Conservation (phyloP, 768 basidiomycete genomes). For the Rhizopogon vesiculosus region DNA sequence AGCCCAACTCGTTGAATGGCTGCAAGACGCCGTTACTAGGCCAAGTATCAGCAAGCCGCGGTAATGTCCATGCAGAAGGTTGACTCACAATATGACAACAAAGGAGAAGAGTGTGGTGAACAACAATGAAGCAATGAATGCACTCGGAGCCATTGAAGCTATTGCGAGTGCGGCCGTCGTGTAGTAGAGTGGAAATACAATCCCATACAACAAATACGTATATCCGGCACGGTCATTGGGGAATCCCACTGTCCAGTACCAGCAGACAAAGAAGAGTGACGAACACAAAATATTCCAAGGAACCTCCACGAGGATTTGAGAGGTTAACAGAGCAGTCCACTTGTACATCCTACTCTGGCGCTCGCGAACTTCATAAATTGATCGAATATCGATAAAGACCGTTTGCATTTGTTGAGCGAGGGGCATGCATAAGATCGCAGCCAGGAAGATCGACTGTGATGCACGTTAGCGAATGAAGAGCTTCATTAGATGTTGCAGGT, state of each 20-base stretch:
- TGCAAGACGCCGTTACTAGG: constrained; percentile 62
- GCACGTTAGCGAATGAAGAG: neutral
- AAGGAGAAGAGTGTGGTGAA: constrained; percentile 60
- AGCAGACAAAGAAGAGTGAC: constrained; percentile 55
- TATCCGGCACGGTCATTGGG: constrained; percentile 48
- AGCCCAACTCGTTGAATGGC: constrained; percentile 54
- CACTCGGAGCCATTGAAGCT: constrained; percentile 55
- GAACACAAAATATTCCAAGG: constrained; percentile 62
- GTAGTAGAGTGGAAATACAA: constrained; percentile 58
- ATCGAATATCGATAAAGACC: constrained; percentile 53
- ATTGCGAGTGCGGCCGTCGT: constrained; percentile 57
- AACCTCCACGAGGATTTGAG: constrained; percentile 51
- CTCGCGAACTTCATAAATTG: constrained; percentile 63
- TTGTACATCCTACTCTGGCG: constrained; percentile 60
- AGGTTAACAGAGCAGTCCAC: constrained; percentile 55
- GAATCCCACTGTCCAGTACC: constrained; percentile 71
- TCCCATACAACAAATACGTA: constrained; percentile 47
- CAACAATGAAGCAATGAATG: constrained; percentile 54
- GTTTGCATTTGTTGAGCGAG: constrained; percentile 63
- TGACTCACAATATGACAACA: constrained; percentile 55
- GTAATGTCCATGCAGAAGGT: neutral
- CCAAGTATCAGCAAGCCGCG: neutral
- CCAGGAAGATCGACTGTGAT: constrained; percentile 50
- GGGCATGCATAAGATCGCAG: constrained; percentile 44
- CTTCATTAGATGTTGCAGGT: constrained; percentile 8